Percentiles rank a stretch among this genome's conserved stretches.
phyloP scores from a whole-genome alignment of 2,329 filamentous ascomycete genomes.

The Trichoderma sp. region DNA sequence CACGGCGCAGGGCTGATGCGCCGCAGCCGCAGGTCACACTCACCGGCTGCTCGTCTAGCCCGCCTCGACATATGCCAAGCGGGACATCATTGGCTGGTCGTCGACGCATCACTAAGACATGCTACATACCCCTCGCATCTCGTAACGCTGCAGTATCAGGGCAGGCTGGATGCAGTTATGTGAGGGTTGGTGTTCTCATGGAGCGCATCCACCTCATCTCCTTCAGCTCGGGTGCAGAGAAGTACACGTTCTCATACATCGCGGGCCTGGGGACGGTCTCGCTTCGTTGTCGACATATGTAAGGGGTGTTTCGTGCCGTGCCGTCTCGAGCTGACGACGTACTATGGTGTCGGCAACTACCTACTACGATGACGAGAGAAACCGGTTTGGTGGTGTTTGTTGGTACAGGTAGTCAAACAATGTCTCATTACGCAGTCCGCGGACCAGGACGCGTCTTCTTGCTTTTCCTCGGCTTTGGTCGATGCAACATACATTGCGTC shows the following conservation, averaged over 20 bases:
- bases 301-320: not conserved
- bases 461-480: not conserved
- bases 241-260: not conserved
- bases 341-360: not conserved
- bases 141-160: constrained; percentile 11
- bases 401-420: not conserved
- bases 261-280: not conserved
- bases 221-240: not conserved
- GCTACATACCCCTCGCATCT: not conserved
- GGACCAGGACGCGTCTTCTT: no score
- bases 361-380: not conserved
- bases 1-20: constrained; percentile 15
- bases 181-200: not conserved
- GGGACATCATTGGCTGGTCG: not conserved
- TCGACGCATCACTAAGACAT: not conserved
- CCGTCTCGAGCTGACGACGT: not conserved
- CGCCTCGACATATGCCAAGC: not conserved
- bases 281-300: not conserved
- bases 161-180: not conserved
- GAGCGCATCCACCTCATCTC: not conserved
- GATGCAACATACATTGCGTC: not conserved
- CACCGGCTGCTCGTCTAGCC: constrained; percentile 2
- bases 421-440: not conserved
- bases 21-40: not conserved
- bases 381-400: not conserved